Evolutionary conservation across 805 yeast genomes (phyloP), one percentile per base, ranked within the genome.

Genomic region (Saccharomycopsis guyanensis): DNA sequence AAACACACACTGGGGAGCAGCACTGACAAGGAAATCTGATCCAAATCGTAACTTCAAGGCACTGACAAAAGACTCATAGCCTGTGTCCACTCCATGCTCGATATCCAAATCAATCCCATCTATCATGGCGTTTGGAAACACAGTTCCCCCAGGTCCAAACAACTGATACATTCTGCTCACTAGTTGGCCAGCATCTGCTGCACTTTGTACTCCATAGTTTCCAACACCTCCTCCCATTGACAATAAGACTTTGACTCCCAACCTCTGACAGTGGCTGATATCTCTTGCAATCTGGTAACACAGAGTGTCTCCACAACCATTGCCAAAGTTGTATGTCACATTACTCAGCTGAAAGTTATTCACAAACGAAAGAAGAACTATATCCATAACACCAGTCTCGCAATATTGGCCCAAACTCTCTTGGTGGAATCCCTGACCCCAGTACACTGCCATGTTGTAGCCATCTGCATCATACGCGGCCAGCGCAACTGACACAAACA

Each of bases 41-140:
- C 47, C 45, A 24, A 50, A 50, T 32, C 47, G 40, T 6, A 49
- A 47, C 45, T 66, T 63, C 3, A 61, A 55, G 3, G 51, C 51
- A 38, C 63, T 68, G 13, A 77, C 83, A 45, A 82, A 62, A 13
- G 81, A 74, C 33, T 76, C 73, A 57, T 81, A 82, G 13, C 96
- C 96, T 1, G 69, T 66, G 50, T 69, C 69, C 37, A 59, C 53
- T 57, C 71, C 66, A 59, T 76, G 74, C 64, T 91, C 97, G 56
- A 86, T 78, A 63, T 91, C 97, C 53, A 89, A 80, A 63, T 91
- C 97, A 60, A 88, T 87, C 16, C 97, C 97, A 63, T 91, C 97
- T 38, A 91, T 70, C 19, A 80, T 62, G 2, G 95, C 69, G 55
- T 68, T 74, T 49, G 78, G 83, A 54, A 81, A 78, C 47, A 44